Percentiles rank a stretch among this genome's conserved stretches.
These are phyloP conservation scores for Ganoderma leucocontextum DNA, from an alignment of 1,284 basidiomycete genomes.

Conservation along the genomic window DNA sequence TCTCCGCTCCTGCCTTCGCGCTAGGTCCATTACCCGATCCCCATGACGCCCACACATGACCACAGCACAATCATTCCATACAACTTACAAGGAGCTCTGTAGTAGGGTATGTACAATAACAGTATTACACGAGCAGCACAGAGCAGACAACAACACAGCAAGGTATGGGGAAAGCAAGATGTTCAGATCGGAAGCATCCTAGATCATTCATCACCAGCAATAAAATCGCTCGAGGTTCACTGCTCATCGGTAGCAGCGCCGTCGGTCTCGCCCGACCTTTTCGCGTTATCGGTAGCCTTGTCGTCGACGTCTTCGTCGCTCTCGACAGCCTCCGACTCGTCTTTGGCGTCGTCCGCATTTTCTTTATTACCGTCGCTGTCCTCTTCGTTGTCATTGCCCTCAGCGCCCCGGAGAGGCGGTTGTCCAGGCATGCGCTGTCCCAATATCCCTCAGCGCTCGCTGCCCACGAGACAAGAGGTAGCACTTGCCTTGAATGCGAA, in stretches of 20 bases:
- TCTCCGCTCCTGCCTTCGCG: not conserved
- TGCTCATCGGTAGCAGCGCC: not conserved
- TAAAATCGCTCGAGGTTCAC: not conserved
- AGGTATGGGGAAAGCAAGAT: conserved; percentile 2
- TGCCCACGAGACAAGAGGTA: conserved; percentile 4
- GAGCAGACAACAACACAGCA: conserved; percentile 8
- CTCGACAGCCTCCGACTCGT: not conserved
- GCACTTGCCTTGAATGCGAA: conserved; percentile 73
- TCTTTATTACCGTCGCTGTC: conserved; percentile 1
- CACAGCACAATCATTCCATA: not conserved
- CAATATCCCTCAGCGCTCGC: not conserved
- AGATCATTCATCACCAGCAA: not conserved
- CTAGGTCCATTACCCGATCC: conserved; percentile 30
- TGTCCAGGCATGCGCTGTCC: conserved; percentile 70
- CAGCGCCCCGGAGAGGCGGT: conserved; percentile 50
- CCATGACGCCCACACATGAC: conserved; percentile 33
- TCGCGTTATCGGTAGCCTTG: not conserved
- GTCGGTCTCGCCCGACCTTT: not conserved
- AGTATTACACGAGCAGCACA: conserved; percentile 9
- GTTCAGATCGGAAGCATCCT: not conserved
- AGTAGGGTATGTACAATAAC: conserved; percentile 4
- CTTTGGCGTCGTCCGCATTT: not conserved
- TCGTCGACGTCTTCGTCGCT: not conserved
- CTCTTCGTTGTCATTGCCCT: conserved; percentile 20
- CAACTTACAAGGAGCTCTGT: not conserved